Conservation (phyloP, 2,329 filamentous ascomycete genomes). For the Amylocarpus encephaloides region DNA sequence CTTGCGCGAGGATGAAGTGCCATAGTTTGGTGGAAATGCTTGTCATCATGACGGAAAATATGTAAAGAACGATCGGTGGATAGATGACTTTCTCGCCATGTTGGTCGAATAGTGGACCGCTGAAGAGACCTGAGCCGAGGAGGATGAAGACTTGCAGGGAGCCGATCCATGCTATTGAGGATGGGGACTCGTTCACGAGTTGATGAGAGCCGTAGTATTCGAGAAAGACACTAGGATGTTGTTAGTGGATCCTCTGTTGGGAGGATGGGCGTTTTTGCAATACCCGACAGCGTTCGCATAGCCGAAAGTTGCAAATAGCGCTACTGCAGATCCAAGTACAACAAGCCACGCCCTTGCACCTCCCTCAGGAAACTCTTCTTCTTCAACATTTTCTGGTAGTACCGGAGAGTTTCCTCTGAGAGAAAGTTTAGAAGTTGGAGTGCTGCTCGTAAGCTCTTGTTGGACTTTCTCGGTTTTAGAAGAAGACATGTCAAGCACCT, state of each 20-base stretch:
- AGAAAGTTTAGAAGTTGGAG: background rate
- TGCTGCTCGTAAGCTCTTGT: background rate
- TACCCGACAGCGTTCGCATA: constrained; percentile 43
- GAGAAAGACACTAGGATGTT: constrained; percentile 22
- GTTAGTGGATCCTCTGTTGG: background rate
- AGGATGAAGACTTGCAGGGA: constrained; percentile 50
- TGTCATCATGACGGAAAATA: constrained; percentile 32
- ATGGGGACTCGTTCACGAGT: constrained; percentile 27
- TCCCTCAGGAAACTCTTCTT: constrained; percentile 47
- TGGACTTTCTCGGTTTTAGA: background rate
- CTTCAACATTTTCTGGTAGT: background rate
- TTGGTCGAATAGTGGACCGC: constrained; percentile 55
- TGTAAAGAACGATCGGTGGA: constrained; percentile 16
- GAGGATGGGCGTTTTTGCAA: background rate
- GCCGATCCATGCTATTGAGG: constrained; percentile 53
- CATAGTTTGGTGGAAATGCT: constrained; percentile 32
- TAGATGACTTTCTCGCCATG: constrained; percentile 46
- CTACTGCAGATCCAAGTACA: constrained; percentile 39
- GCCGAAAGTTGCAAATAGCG: constrained; percentile 42
- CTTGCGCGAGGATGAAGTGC: constrained; percentile 34
- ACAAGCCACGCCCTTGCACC: constrained; percentile 49
- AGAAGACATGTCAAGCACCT: background rate
- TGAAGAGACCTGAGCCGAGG: constrained; percentile 43
- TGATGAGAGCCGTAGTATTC: constrained; percentile 37
- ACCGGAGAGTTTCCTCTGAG: background rate